Conservation (phyloP, 805 yeast genomes). For the Dipodascus geniculatus region DNA sequence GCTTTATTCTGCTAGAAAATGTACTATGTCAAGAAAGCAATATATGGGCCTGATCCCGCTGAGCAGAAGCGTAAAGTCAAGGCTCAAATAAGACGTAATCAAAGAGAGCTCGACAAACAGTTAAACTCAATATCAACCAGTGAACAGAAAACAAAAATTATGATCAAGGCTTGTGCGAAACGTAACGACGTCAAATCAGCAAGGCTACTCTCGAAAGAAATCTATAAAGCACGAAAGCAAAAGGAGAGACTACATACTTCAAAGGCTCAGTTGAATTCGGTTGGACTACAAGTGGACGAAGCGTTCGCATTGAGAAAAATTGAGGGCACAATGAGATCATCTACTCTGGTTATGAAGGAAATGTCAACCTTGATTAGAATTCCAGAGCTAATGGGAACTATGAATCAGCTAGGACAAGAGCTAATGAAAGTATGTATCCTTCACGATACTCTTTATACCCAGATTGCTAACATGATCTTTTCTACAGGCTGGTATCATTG, state of each 20-base stretch:
- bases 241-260: constrained; percentile 63
- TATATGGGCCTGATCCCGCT: constrained; percentile 95
- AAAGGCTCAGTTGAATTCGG: constrained; percentile 75
- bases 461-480: not conserved
- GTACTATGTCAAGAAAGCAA: constrained; percentile 77
- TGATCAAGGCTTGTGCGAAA: constrained; percentile 65
- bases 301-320: constrained; percentile 78
- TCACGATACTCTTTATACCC: not conserved
- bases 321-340: constrained; percentile 67
- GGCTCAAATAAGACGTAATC: constrained; percentile 67
- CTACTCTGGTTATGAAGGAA: constrained; percentile 78
- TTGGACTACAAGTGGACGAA: constrained; percentile 82
- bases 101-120: constrained; percentile 74
- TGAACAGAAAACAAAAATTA: constrained; percentile 63
- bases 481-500: constrained; percentile 51
- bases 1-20: too few species aligned
- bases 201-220: constrained; percentile 68
- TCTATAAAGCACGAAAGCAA: constrained; percentile 62
- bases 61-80: constrained; percentile 72
- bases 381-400: constrained; percentile 71
- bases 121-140: constrained; percentile 44
- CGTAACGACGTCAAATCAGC: constrained; percentile 70
- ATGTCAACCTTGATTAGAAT: constrained; percentile 67
- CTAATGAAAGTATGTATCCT: constrained; percentile 34
- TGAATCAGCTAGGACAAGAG: constrained; percentile 80